These are phyloP conservation scores for Botryotinia narcissicola DNA, from an alignment of 2,329 filamentous ascomycete genomes.

Conservation along the genomic window DNA sequence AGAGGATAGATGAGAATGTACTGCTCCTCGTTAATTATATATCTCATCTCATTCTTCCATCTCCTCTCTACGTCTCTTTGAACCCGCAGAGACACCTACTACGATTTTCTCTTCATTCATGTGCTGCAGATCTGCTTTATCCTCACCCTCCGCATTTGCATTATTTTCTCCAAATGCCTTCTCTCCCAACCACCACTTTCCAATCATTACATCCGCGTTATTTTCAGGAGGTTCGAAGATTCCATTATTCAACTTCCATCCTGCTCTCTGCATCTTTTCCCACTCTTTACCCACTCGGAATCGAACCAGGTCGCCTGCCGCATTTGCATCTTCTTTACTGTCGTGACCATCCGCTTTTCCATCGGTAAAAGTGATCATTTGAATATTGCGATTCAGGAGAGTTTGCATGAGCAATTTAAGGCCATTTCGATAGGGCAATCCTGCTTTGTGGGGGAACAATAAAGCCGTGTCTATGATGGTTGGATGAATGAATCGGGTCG, in stretches of 20 bases:
- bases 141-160: not conserved
- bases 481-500: constrained; percentile 78
- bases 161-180: not conserved
- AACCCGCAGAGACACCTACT: not conserved
- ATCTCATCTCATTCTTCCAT: not conserved
- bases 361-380: constrained; percentile 58
- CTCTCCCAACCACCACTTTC: not conserved
- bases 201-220: not conserved
- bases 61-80: not conserved
- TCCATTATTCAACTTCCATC: constrained; percentile 62
- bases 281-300: constrained; percentile 69
- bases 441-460: constrained; percentile 74
- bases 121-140: not conserved
- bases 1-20: not conserved
- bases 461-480: constrained; percentile 82
- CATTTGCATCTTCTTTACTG: constrained; percentile 84
- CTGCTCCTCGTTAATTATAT: not conserved
- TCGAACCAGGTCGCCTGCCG: constrained; percentile 82
- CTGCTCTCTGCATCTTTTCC: constrained; percentile 61
- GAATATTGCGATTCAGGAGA: constrained; percentile 74
- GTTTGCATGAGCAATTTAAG: constrained; percentile 71
- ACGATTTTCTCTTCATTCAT: not conserved
- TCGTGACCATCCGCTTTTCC: constrained; percentile 66
- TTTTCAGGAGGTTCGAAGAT: constrained; percentile 5
- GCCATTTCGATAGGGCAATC: constrained; percentile 73